Evolutionary conservation across 495 filamentous ascomycete genomes (phyloP), one percentile per base, ranked within the genome.

Genomic region (Hypoxylon lienhwacheense): DNA sequence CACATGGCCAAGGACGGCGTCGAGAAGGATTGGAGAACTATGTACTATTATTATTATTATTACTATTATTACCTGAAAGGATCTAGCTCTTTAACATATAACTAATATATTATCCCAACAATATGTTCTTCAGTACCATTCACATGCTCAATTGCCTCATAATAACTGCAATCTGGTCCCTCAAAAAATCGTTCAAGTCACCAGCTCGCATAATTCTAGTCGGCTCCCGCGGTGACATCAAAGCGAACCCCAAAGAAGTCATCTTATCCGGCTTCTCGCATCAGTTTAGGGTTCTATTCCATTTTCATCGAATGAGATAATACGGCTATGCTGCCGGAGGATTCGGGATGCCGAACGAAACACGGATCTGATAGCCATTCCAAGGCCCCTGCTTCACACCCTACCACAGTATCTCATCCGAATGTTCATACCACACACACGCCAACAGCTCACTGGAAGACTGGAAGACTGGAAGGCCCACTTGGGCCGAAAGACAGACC

Each of bases 401-500:
- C 36, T 31, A 20, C 43, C 17, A 17, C 20, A 49, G n/a, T n/a
- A n/a, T n/a, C n/a, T n/a, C n/a, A n/a, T n/a, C n/a, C n/a, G n/a
- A n/a, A n/a, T n/a, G n/a, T n/a, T 43, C 34, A 35, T 31, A 20
- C 43, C 17, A 17, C 20, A 49, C 32, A 6, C 28, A 56, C 58
- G 49, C 58, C 58, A 61, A 61, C 52, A 47, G n/a, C 55, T 26
- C 5, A 20, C 32, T 32, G 7, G 28, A 7, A 31, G 28, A 31
- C 28, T n/a, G n/a, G n/a, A n/a, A n/a, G n/a, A n/a, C n/a, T n/a
- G 28, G 10, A 35, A 24, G 52, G 42, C 47, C 58, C 58, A 56
- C 58, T 56, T 61, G 47, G 58, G 14, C n/a, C n/a, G n/a, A n/a
- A n/a, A n/a, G n/a, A n/a, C 37, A 48, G 22, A 50, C 55, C 48